Conservation (phyloP, 2,329 filamentous ascomycete genomes). For the Claviceps sp. region DNA sequence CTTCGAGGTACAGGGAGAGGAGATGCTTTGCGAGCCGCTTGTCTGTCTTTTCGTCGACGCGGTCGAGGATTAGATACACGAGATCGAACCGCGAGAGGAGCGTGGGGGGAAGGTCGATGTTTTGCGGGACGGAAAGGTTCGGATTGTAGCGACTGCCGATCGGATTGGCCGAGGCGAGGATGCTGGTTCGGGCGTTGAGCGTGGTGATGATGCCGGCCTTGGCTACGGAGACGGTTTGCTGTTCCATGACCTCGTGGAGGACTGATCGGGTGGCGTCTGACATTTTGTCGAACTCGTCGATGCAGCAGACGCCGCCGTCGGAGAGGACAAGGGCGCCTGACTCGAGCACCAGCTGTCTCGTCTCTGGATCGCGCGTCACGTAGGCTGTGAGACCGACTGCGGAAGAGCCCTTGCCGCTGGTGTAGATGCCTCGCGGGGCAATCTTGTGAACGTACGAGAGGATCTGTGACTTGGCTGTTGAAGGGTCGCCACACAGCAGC, state of each 20-base stretch:
- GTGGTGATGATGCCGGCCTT: slow-evolving; percentile 96
- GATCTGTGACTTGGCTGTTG: slow-evolving; percentile 90
- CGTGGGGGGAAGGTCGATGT: slow-evolving; percentile 93
- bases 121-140: slow-evolving; percentile 88
- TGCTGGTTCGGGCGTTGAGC: slow-evolving; percentile 86
- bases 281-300: slow-evolving; percentile 82
- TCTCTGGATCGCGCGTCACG: slow-evolving; percentile 68
- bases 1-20: slow-evolving; percentile 92
- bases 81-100: slow-evolving; percentile 92
- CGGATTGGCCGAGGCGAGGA: slow-evolving; percentile 92
- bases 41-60: slow-evolving; percentile 80
- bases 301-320: slow-evolving; percentile 72
- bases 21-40: slow-evolving; percentile 82
- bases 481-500: slow-evolving; percentile 90
- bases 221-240: slow-evolving; percentile 72
- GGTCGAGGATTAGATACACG: slow-evolving; percentile 91
- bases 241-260: slow-evolving; percentile 80
- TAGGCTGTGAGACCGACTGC: slow-evolving; percentile 72
- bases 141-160: slow-evolving; percentile 98
- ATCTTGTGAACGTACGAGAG: slow-evolving; percentile 95
- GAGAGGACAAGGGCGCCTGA: slow-evolving; percentile 68
- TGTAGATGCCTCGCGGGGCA: slow-evolving; percentile 75
- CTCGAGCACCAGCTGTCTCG: slow-evolving; percentile 66
- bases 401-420: slow-evolving; percentile 67
- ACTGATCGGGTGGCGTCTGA: slow-evolving; percentile 65